Evolutionary conservation across 2,329 filamentous ascomycete species (phyloP), one percentile per base, ranked within the genome.

Genomic region (Aspergillus viridinutans): DNA sequence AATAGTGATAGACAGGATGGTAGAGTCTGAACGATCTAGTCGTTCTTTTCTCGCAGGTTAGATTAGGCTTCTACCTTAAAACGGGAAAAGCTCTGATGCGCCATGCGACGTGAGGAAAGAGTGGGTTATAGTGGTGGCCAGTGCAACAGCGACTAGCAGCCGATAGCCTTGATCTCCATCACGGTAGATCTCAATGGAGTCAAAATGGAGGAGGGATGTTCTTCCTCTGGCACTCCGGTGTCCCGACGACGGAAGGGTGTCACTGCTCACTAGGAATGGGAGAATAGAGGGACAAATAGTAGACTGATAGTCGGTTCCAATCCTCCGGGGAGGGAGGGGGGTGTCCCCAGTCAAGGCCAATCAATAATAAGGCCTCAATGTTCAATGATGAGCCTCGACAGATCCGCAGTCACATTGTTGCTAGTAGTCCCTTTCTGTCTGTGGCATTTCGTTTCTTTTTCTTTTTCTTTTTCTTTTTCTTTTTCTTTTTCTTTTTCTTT

Each of bases 121-220:
- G 59, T 60, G 52, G 59, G 58, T 61, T 64, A 57, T 56, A 14
- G 32, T 35, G 58, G 64, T 71, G 69, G 69, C 67, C 70, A 67
- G 64, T 71, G 69, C 68, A 63, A 65, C 49, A 43, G 40, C 42
- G 60, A 67, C 65, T 72, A 72, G 68, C 65, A 67, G 60, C 64
- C 67, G 67, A 71, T 72, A 71, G 69, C 70, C 62, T 64, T 68
- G 69, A 71, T 71, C 68, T 70, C 62, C 67, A 60, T 67, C 61
- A 67, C 61, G 58, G 68, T 63, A 69, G 69, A 72, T 72, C 69
- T 64, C 58, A 32, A 47, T 47, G 43, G 20, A 17, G 43, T 7
- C 23, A 47, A 47, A 21, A 45, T 10, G 21, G 42, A 45, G 42
- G 42, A 23, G 58, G 58, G 58, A 54, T 29, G 35, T 29, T 26